These are phyloP conservation scores for Rossbeevera mucosa DNA, from an alignment of 768 basidiomycete species.

Conservation along the genomic window DNA sequence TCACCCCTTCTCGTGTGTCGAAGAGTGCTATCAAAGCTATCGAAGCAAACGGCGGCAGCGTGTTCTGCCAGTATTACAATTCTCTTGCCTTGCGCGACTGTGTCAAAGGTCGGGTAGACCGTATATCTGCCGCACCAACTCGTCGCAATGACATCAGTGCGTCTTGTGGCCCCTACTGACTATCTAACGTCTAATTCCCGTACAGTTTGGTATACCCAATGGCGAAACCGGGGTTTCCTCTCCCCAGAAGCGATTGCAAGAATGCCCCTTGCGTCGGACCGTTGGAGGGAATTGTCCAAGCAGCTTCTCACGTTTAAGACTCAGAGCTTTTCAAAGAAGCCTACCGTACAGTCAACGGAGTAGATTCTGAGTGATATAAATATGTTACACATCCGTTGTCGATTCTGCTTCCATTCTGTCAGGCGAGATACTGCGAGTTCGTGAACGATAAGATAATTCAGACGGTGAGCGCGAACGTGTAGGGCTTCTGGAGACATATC, in stretches of 20 bases:
- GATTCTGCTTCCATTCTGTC: conserved; percentile 46
- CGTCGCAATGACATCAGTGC: conserved; percentile 79
- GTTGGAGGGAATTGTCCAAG: conserved; percentile 62
- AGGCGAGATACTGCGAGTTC: conserved; percentile 56
- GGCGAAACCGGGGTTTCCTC: conserved; percentile 72
- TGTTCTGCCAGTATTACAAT: conserved; percentile 92
- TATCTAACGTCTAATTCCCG: conserved; percentile 2
- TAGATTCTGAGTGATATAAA: conserved; percentile 14
- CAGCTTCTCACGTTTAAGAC: conserved; percentile 54
- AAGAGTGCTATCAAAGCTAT: conserved; percentile 82
- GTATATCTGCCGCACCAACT: conserved; percentile 74
- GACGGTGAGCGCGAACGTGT: conserved; percentile 42
- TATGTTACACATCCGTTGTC: conserved; percentile 14
- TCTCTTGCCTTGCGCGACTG: conserved; percentile 75
- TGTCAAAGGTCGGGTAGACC: conserved; percentile 66
- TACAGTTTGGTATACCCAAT: conserved; percentile 74
- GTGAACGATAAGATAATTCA: conserved; percentile 45
- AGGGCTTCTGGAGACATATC: conserved; percentile 65
- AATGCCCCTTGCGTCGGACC: conserved; percentile 63
- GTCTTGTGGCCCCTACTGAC: conserved; percentile 25
- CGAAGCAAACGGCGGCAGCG: conserved; percentile 73
- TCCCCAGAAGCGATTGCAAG: conserved; percentile 53
- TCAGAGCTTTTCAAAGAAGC: conserved; percentile 30
- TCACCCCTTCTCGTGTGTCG: conserved; percentile 81
- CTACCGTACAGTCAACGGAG: conserved; percentile 14